phyloP scores from a whole-genome alignment of 345 rosid species.

The Iberis pinnata region DNA sequence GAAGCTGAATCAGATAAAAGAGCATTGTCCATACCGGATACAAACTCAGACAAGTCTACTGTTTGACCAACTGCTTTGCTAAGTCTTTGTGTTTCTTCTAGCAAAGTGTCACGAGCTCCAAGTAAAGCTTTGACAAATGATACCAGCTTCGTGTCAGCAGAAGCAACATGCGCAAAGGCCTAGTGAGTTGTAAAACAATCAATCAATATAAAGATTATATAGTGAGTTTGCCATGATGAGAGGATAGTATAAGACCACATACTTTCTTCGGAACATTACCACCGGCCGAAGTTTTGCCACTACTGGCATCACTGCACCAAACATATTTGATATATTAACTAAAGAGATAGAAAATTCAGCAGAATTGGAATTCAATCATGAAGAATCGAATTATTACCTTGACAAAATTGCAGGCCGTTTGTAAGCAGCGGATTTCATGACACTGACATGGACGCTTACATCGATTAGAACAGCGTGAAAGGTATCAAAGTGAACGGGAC shows the following conservation, averaged over 20 bases:
- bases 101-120: constrained; percentile 58
- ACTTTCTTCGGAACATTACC: constrained; percentile 50
- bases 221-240: neutral
- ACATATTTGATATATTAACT: constrained; percentile 17
- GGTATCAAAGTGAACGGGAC: constrained; percentile 87
- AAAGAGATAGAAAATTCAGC: neutral
- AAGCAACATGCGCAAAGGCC: constrained; percentile 38
- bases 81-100: constrained; percentile 60
- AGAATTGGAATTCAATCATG: neutral
- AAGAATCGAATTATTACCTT: constrained; percentile 45
- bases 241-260: constrained; percentile 23
- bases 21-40: constrained; percentile 40
- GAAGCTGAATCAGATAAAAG: constrained; percentile 39
- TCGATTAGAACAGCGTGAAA: constrained; percentile 82
- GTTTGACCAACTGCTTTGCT: constrained; percentile 53
- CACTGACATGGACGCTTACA: constrained; percentile 63
- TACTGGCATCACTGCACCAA: constrained; percentile 42
- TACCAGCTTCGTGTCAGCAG: constrained; percentile 42
- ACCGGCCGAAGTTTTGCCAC: constrained; percentile 35
- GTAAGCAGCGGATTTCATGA: constrained; percentile 55
- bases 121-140: constrained; percentile 63
- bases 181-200: constrained; percentile 34
- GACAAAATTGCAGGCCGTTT: constrained; percentile 37
- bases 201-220: constrained; percentile 10
- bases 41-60: constrained; percentile 54